Evolutionary conservation across 2,329 filamentous ascomycete genomes (phyloP).

Genomic region (Colletotrichum somersetense): DNA sequence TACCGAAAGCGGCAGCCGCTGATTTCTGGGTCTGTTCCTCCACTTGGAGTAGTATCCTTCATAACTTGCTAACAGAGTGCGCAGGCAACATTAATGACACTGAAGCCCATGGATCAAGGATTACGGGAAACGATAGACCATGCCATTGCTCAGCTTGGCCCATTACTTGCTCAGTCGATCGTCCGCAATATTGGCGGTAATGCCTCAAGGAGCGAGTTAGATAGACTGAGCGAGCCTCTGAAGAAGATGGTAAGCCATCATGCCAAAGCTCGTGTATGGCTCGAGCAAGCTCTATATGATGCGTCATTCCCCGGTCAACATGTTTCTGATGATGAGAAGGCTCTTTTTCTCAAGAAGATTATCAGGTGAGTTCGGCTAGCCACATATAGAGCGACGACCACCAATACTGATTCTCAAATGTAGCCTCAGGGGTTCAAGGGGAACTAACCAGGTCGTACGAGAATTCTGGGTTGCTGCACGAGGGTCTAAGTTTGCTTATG

Average conservation of each 20-base stretch:
- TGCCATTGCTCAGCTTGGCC: conserved; percentile 71
- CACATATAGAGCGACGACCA: neutral
- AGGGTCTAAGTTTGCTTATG: conserved; percentile 71
- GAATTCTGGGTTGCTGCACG: conserved; percentile 81
- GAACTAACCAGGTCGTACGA: conserved; percentile 75
- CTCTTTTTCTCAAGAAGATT: conserved; percentile 74
- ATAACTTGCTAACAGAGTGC: conserved; percentile 16
- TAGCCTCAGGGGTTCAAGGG: conserved; percentile 72
- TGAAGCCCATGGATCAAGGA: conserved; percentile 58
- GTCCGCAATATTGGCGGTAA: conserved; percentile 76
- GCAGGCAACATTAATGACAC: conserved; percentile 66
- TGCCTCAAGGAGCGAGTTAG: conserved; percentile 78
- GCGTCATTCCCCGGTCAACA: conserved; percentile 71
- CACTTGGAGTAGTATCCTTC: too few species aligned
- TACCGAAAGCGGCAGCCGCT: conserved; percentile 80
- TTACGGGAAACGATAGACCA: conserved; percentile 59
- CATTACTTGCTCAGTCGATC: conserved; percentile 69
- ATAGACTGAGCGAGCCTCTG: conserved; percentile 77
- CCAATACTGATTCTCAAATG: conserved; percentile 9
- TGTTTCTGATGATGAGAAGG: conserved; percentile 70
- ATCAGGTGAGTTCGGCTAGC: conserved; percentile 62
- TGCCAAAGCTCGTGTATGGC: conserved; percentile 69
- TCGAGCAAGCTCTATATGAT: conserved; percentile 70
- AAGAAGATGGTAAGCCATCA: conserved; percentile 74
- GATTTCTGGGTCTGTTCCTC: conserved; percentile 76